Evolutionary conservation across 495 filamentous ascomycete genomes (phyloP), one percentile per base, ranked within the genome.

Genomic region (Penicillium maclennaniae): DNA sequence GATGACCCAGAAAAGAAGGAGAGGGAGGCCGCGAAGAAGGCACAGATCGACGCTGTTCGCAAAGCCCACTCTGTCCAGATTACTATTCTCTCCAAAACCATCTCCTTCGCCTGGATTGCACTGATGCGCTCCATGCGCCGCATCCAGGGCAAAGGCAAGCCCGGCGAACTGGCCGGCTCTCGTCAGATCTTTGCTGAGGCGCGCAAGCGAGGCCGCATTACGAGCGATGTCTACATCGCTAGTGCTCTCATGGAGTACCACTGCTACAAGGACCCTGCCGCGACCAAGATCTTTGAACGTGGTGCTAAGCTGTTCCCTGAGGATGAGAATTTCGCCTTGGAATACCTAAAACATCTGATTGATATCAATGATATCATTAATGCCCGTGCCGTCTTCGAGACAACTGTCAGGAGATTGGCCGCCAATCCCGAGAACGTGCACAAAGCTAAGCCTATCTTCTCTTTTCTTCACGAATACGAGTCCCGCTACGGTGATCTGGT

Each of bases 281-380:
- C 90, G 6, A 87, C 86, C 27, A 95, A 89, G 69, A 97, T 98
- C 49, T 97, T 96, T 64, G 95, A 98, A 56, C 83, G 91, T 26
- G 93, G 95, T 36, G 83, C 92, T 43, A 92, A 88, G 59, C 76
- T 98, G 2, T 97, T 96, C 65, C 91, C 91, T 0, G 87, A 93
- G 17, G 92, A 97, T 60, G 92, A 95, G 63, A 76, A 83, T 45
- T 97, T 96, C 70, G 87, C 91, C 7, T 77, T 97, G 36, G 91
- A 96, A 65, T 96, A 97, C 62, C 73, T 97, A 62, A 97, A 96
- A 72, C 91, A 96, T 72, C 77, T 97, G 43, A 84, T 97, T 51
- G 83, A 87, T 20, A 87, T 87, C 58, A 92, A 95, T 54, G 93
- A 98, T 69, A 84, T 89, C 44, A 96, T 88, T 41, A 97, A 98